Percentiles rank a stretch among this genome's conserved stretches.
Evolutionary conservation across 2,329 filamentous ascomycete species (phyloP).

Genomic region (Purpureocillium lavendulum): DNA sequence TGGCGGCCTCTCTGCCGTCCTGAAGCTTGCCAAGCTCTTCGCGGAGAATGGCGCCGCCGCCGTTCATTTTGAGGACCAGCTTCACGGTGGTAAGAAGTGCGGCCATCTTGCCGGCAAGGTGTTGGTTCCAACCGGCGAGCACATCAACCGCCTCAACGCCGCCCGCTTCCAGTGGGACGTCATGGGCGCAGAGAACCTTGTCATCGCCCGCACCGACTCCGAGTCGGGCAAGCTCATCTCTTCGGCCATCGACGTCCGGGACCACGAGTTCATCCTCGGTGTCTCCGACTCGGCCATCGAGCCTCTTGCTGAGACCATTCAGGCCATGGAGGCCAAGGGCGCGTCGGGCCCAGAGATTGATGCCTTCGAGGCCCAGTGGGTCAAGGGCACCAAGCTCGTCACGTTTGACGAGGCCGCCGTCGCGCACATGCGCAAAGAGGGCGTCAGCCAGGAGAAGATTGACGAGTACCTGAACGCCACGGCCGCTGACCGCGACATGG

Average conservation of each 20-base stretch:
- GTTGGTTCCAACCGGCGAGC: constrained; percentile 84
- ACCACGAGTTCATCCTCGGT: constrained; percentile 95
- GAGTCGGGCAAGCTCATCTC: constrained; percentile 88
- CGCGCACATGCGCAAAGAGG: constrained; percentile 61
- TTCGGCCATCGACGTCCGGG: constrained; percentile 84
- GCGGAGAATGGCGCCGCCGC: constrained; percentile 94
- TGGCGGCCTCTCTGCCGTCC: constrained; percentile 82
- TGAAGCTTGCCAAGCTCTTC: constrained; percentile 95
- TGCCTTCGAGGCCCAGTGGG: constrained; percentile 77
- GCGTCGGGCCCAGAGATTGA: constrained; percentile 76
- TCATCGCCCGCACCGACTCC: constrained; percentile 91
- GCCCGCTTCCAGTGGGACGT: constrained; percentile 96
- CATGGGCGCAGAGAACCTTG: constrained; percentile 91
- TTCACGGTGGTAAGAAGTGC: constrained; percentile 97
- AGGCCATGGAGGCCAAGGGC: constrained; percentile 78
- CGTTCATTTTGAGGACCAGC: constrained; percentile 96
- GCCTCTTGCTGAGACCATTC: constrained; percentile 79
- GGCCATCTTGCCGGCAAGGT: constrained; percentile 96
- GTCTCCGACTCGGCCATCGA: constrained; percentile 66
- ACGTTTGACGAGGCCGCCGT: constrained; percentile 89
- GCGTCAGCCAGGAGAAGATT: constrained; percentile 54
- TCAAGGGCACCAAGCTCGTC: constrained; percentile 74
- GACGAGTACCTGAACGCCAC: constrained; percentile 59
- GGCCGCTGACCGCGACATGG: constrained; percentile 59
- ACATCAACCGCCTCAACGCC: constrained; percentile 90